Conservation (phyloP, 352 stramenopile species). For the Globisporangium nodosum region DNA sequence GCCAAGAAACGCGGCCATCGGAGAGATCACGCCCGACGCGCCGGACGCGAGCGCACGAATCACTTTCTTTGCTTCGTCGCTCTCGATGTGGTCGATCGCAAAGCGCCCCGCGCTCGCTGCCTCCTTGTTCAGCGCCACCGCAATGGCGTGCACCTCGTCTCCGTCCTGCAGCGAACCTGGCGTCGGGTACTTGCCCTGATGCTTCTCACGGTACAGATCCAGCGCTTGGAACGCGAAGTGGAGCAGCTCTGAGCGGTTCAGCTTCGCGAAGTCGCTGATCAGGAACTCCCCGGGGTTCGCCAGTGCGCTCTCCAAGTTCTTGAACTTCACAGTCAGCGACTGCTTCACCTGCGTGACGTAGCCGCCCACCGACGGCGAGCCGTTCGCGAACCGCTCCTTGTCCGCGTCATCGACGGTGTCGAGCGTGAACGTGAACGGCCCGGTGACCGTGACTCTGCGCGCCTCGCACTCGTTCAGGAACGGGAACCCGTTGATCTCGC, state of each 20-base stretch:
- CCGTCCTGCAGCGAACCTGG: slow-evolving; percentile 85
- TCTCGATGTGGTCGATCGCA: slow-evolving; percentile 54
- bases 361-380: slow-evolving; percentile 63
- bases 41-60: slow-evolving; percentile 82
- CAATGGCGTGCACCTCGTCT: slow-evolving; percentile 82
- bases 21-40: slow-evolving; percentile 88
- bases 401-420: slow-evolving; percentile 72
- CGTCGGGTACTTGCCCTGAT: slow-evolving; percentile 73
- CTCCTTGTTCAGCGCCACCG: slow-evolving; percentile 65
- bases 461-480: slow-evolving; percentile 79
- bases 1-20: slow-evolving; percentile 96
- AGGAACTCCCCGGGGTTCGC: slow-evolving; percentile 92
- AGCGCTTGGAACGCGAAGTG: slow-evolving; percentile 89
- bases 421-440: slow-evolving; percentile 97
- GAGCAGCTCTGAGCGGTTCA: slow-evolving; percentile 89
- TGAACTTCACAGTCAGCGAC: slow-evolving; percentile 91
- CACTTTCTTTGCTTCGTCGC: slow-evolving; percentile 62
- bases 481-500: slow-evolving; percentile 90
- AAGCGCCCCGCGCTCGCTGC: slow-evolving; percentile 64
- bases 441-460: slow-evolving; percentile 74
- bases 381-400: slow-evolving; percentile 55
- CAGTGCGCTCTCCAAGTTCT: slow-evolving; percentile 83
- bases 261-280: slow-evolving; percentile 97
- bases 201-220: slow-evolving; percentile 75
- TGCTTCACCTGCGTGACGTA: slow-evolving; percentile 96